Evolutionary conservation across 371 early-diverging fungal genomes (phyloP).

Genomic region (Zopfochytrium polystomum): DNA sequence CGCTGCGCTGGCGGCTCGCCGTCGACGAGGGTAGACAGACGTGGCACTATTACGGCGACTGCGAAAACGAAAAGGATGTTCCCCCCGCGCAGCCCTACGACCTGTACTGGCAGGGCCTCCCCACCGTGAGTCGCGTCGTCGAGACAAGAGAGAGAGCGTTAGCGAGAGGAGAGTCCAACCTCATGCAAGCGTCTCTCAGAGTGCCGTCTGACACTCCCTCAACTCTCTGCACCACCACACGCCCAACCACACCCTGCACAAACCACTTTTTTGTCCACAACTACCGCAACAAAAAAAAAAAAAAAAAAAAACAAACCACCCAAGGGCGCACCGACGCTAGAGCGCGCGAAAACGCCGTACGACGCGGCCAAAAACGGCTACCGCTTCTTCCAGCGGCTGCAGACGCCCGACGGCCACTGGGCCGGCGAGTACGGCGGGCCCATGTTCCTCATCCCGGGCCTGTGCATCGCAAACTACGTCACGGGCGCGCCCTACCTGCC

Average conservation of each 20-base stretch:
- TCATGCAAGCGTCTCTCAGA: not conserved
- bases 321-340: conserved; percentile 46
- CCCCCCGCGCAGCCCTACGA: conserved; percentile 81
- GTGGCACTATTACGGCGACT: conserved; percentile 82
- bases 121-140: conserved; percentile 15
- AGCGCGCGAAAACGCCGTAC: conserved; percentile 59
- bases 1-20: conserved; percentile 71
- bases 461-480: conserved; percentile 81
- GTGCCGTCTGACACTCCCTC: not conserved
- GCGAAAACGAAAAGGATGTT: conserved; percentile 55
- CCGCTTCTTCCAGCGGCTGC: conserved; percentile 79
- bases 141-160: not conserved
- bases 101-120: conserved; percentile 82
- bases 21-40: conserved; percentile 84
- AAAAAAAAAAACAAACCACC: no score
- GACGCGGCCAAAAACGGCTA: conserved; percentile 86
- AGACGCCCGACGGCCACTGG: conserved; percentile 93
- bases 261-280: not conserved
- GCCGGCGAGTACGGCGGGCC: conserved; percentile 97
- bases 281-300: not conserved
- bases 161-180: not conserved
- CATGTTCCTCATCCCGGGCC: conserved; percentile 90
- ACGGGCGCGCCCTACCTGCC: conserved; percentile 52
- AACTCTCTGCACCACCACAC: not conserved
- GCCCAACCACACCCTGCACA: not conserved